Conservation (phyloP, 2,329 filamentous ascomycete genomes). For the Pseudocercospora musae region DNA sequence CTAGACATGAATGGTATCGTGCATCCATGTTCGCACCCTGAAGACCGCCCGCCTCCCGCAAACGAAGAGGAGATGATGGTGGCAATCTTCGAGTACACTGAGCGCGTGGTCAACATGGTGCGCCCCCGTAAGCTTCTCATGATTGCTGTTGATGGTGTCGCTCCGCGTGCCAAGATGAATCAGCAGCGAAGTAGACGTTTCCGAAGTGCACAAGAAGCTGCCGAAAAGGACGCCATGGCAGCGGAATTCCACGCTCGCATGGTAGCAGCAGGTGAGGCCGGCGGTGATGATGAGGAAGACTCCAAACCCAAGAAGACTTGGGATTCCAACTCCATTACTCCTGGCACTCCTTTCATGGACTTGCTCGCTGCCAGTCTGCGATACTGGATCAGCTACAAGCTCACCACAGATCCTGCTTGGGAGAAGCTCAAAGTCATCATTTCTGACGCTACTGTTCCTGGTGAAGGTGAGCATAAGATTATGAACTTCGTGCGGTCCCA, state of each 20-base stretch:
- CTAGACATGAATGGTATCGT: conserved; percentile 99
- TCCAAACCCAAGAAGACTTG: conserved; percentile 80
- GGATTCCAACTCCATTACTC: conserved; percentile 85
- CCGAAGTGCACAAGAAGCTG: conserved; percentile 87
- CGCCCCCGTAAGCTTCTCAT: conserved; percentile 91
- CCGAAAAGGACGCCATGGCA: conserved; percentile 90
- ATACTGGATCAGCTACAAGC: conserved; percentile 97
- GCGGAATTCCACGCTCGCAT: conserved; percentile 82
- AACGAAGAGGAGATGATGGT: conserved; percentile 99
- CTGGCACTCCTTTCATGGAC: conserved; percentile 98
- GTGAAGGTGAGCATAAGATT: conserved; percentile 98
- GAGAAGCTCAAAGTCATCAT: conserved; percentile 96
- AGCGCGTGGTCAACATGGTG: conserved; percentile 97
- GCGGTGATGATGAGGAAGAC: conserved; percentile 27
- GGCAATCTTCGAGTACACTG: conserved; percentile 97
- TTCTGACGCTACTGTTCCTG: conserved; percentile 94
- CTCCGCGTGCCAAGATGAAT: conserved; percentile 98
- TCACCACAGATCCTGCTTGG: conserved; percentile 96
- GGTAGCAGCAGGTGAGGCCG: conserved; percentile 57
- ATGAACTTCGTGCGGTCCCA: conserved; percentile 98
- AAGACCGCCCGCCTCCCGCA: conserved; percentile 83
- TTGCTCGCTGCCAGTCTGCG: conserved; percentile 83
- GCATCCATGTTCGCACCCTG: conserved; percentile 95
- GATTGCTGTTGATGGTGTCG: conserved; percentile 98
- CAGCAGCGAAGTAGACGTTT: conserved; percentile 96